Conservation (phyloP, 306 rosid genomes). For the Vigna hirtella region DNA sequence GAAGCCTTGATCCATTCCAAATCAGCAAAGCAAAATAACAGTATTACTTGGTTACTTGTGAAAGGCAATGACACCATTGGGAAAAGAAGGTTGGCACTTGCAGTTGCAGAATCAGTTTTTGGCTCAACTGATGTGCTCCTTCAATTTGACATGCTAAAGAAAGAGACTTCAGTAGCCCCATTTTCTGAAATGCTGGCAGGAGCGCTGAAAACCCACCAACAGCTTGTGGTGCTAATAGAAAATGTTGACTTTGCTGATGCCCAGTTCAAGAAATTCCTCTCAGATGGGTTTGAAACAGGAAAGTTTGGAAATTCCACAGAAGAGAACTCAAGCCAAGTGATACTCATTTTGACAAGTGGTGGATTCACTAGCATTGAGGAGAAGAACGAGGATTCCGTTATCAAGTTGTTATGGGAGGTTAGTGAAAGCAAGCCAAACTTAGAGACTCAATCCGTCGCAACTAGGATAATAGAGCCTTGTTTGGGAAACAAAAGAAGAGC, state of each 20-base stretch:
- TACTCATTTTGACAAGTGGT: constrained; percentile 67
- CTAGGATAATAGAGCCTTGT: not conserved
- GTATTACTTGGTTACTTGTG: constrained; percentile 60
- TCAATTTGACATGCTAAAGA: constrained; percentile 62
- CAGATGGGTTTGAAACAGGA: constrained; percentile 61
- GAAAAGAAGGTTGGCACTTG: constrained; percentile 73
- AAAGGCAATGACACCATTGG: constrained; percentile 76
- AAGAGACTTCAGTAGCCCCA: constrained; percentile 42
- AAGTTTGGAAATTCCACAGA: constrained; percentile 58
- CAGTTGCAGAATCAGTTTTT: constrained; percentile 72
- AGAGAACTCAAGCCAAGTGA: constrained; percentile 48
- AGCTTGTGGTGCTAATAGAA: constrained; percentile 68
- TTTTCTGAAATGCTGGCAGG: constrained; percentile 47
- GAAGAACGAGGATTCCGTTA: constrained; percentile 42
- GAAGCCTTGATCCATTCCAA: constrained; percentile 62
- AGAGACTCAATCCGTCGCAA: constrained; percentile 20
- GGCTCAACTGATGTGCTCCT: constrained; percentile 68
- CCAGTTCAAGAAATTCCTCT: constrained; percentile 66
- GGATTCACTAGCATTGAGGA: constrained; percentile 51
- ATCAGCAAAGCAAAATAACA: constrained; percentile 51
- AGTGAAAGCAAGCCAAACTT: constrained; percentile 49
- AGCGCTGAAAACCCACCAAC: constrained; percentile 63
- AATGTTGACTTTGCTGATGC: constrained; percentile 70
- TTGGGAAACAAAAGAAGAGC: constrained; percentile 65
- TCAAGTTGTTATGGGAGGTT: constrained; percentile 62